Evolutionary conservation across 116 monocot species (phyloP).

Genomic region (Dioscorea cayenensis): DNA sequence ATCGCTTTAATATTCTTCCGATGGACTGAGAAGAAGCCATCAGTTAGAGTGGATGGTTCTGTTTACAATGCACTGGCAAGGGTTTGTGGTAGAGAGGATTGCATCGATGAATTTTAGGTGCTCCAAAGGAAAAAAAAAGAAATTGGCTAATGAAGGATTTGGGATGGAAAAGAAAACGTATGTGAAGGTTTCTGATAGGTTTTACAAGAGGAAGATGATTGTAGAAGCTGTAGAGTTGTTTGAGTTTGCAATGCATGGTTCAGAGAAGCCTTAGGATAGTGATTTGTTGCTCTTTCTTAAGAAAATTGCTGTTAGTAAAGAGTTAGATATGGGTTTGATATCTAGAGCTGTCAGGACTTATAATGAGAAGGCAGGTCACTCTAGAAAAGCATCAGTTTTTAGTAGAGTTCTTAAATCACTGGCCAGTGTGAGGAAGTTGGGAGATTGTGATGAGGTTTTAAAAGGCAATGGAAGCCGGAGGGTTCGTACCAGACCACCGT

Average conservation of each 20-base stretch:
- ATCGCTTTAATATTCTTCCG: slow-evolving; percentile 40
- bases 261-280: slow-evolving; percentile 22
- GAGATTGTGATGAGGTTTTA: too few relatives aligned
- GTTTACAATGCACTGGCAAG: slow-evolving; percentile 44
- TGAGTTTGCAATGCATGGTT: slow-evolving; percentile 37
- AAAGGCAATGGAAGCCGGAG: slow-evolving; percentile 65
- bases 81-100: too few relatives aligned
- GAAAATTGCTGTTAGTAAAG: slow-evolving; percentile 34
- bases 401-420: slow-evolving; percentile 38
- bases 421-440: too few relatives aligned
- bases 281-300: slow-evolving; percentile 36
- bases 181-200: too few relatives aligned
- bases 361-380: slow-evolving; percentile 20
- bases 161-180: too few relatives aligned
- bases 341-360: slow-evolving; percentile 31
- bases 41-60: slow-evolving; percentile 26
- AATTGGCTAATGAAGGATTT: too few relatives aligned
- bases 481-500: slow-evolving; percentile 32
- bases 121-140: too few relatives aligned
- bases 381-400: slow-evolving; percentile 32
- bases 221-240: slow-evolving; percentile 39
- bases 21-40: slow-evolving; percentile 28
- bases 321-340: slow-evolving; percentile 36
- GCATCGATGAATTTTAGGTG: too few relatives aligned
- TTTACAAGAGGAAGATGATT: slow-evolving; percentile 37